phyloP scores from a whole-genome alignment of 2,329 filamentous ascomycete species.

The Colletotrichum sp. region DNA sequence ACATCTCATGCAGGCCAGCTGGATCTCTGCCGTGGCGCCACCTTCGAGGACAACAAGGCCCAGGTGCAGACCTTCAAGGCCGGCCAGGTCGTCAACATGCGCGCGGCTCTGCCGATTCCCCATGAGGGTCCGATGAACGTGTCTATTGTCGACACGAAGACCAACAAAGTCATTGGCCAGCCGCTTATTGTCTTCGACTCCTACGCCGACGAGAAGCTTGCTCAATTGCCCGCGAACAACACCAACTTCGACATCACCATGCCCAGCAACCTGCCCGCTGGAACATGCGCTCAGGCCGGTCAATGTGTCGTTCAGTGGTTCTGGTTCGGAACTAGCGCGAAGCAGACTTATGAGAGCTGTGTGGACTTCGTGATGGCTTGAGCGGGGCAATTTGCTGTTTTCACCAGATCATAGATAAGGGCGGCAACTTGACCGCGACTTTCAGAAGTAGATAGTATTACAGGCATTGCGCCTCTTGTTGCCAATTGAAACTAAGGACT shows the following conservation, averaged over 20 bases:
- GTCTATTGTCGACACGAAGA: conserved; percentile 58
- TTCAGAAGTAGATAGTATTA: not conserved
- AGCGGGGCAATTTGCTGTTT: not conserved
- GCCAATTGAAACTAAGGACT: not conserved
- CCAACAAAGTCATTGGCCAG: conserved; percentile 55
- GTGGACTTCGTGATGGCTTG: conserved; percentile 34
- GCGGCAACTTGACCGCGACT: not conserved
- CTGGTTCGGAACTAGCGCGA: conserved; percentile 39
- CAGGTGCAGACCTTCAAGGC: conserved; percentile 46
- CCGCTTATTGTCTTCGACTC: conserved; percentile 59
- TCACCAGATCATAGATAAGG: not conserved
- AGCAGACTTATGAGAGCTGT: conserved; percentile 45
- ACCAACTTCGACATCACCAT: conserved; percentile 47
- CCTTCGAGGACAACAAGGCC: conserved; percentile 48
- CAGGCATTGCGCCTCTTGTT: not conserved
- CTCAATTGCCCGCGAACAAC: conserved; percentile 44
- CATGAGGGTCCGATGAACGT: conserved; percentile 58
- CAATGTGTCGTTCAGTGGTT: conserved; percentile 51
- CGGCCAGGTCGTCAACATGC: conserved; percentile 48
- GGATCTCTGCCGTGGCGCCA: conserved; percentile 52
- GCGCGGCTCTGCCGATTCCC: conserved; percentile 45
- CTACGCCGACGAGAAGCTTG: conserved; percentile 54
- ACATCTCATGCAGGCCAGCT: conserved; percentile 25
- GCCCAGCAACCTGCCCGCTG: conserved; percentile 30
- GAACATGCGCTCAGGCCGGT: conserved; percentile 31